These are phyloP conservation scores for Pseudogymnoascus sp. DNA, from an alignment of 2,329 filamentous ascomycete species.

Conservation along the genomic window DNA sequence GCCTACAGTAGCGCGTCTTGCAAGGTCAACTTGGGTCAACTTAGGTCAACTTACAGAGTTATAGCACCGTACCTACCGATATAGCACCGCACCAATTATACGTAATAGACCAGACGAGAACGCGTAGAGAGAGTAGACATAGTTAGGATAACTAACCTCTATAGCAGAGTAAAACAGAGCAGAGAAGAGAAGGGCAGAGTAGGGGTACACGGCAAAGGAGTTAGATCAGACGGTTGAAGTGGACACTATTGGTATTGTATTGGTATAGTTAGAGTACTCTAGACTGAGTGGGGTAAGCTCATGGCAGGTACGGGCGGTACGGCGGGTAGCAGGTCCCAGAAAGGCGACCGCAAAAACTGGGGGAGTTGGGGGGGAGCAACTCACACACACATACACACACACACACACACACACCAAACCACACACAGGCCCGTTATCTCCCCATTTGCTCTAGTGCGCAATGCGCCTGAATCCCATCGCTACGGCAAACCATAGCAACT, in stretches of 20 bases:
- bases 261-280: neutral
- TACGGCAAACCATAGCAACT: neutral
- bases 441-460: neutral
- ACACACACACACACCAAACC: neutral
- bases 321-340: constrained; percentile 4
- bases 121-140: neutral
- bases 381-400: neutral
- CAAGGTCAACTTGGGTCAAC: neutral
- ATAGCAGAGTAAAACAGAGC: neutral
- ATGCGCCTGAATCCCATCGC: neutral
- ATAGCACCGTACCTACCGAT: neutral
- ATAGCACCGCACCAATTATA: neutral
- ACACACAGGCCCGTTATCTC: neutral
- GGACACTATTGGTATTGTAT: neutral
- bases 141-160: neutral
- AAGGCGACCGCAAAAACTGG: neutral
- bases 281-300: neutral
- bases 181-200: neutral
- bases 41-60: neutral
- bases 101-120: neutral
- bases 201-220: neutral
- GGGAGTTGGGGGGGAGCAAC: neutral
- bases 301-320: neutral
- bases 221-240: neutral
- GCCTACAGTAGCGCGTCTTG: neutral